A percentile compares a stretch with the other conserved stretches of the same genome.
Conservation (phyloP, 768 basidiomycete genomes). For the Serendipita sp. region DNA sequence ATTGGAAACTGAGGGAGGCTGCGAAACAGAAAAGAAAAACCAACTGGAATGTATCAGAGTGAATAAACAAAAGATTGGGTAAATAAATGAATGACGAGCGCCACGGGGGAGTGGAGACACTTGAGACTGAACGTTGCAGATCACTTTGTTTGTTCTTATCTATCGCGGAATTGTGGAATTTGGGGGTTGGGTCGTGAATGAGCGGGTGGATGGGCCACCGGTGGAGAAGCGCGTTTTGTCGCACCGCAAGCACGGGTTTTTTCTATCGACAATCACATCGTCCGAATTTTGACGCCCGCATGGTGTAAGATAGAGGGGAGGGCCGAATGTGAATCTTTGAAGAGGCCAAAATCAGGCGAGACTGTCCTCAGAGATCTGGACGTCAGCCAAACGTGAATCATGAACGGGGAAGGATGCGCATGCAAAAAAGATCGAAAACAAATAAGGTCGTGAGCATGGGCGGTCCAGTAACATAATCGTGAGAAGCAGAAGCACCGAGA, state of each 20-base stretch:
- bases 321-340: background rate
- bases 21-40: no score
- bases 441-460: background rate
- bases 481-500: background rate
- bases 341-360: slow-evolving; percentile 3
- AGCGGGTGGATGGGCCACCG: background rate
- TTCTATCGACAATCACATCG: background rate
- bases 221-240: background rate
- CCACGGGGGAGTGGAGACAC: background rate
- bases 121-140: background rate
- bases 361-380: background rate
- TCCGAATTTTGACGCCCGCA: background rate
- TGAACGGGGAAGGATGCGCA: background rate
- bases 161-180: background rate
- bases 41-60: background rate
- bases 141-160: background rate
- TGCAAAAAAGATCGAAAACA: background rate
- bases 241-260: background rate
- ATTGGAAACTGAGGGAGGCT: no score
- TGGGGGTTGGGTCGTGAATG: background rate
- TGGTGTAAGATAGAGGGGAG: background rate
- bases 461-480: background rate
- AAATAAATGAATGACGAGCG: background rate
- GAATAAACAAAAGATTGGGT: background rate
- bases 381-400: background rate